A percentile compares a stretch with the other conserved stretches of the same genome.
Conservation (phyloP, 306 rosid genomes). For the Urtica urens region DNA sequence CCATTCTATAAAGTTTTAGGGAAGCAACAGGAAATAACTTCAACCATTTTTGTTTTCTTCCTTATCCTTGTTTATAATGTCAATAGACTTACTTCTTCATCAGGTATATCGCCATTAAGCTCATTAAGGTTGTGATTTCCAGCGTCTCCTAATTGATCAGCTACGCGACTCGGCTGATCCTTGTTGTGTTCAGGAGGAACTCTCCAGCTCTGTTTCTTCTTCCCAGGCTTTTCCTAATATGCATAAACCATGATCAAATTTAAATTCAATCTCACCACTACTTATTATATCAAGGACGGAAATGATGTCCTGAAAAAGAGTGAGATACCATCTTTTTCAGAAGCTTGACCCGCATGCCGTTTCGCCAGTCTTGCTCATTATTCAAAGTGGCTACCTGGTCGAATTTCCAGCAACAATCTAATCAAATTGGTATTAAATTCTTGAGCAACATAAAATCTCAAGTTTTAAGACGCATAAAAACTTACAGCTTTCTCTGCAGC, state of each 20-base stretch:
- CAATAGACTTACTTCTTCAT: slow-evolving; percentile 49
- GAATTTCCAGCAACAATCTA: slow-evolving; percentile 10
- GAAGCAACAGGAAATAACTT: neutral
- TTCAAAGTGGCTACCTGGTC: slow-evolving; percentile 65
- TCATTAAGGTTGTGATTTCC: slow-evolving; percentile 49
- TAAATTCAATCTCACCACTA: slow-evolving; percentile 13
- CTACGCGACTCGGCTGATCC: slow-evolving; percentile 28
- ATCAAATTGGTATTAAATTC: slow-evolving; percentile 8
- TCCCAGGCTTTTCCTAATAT: slow-evolving; percentile 56
- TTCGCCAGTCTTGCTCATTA: slow-evolving; percentile 84
- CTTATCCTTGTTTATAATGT: neutral
- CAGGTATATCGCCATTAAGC: slow-evolving; percentile 47
- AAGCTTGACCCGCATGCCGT: slow-evolving; percentile 86
- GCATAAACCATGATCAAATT: slow-evolving; percentile 8
- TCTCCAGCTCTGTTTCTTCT: slow-evolving; percentile 57
- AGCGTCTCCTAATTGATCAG: slow-evolving; percentile 51
- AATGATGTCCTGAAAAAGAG: neutral
- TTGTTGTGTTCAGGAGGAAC: slow-evolving; percentile 53
- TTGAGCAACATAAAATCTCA: slow-evolving; percentile 2
- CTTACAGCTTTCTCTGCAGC: slow-evolving; percentile 96
- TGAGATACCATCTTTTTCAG: slow-evolving; percentile 63
- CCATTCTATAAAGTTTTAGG: slow-evolving; percentile 45
- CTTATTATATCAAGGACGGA: neutral
- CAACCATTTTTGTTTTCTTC: neutral
- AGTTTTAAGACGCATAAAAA: slow-evolving; percentile 13